Conservation (phyloP, 345 rosid genomes). For the Melastoma malabathricum region DNA sequence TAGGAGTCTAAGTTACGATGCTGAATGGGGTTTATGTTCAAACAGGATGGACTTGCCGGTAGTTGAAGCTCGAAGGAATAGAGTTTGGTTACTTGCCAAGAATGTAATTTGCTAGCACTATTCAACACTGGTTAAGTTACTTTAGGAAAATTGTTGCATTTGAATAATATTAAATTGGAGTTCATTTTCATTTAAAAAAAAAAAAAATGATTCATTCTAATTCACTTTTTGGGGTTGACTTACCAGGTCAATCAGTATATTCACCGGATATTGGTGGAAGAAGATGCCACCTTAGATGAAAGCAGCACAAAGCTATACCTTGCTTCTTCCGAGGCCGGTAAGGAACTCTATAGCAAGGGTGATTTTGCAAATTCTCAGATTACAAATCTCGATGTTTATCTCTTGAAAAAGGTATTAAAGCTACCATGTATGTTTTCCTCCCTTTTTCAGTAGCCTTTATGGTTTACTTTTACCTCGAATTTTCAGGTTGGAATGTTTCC, state of each 20-base stretch:
- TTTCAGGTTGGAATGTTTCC: conserved; percentile 80
- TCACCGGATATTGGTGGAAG: conserved; percentile 70
- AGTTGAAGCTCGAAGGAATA: conserved; percentile 75
- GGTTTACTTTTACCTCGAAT: conserved; percentile 2
- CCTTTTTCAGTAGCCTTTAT: conserved; percentile 1
- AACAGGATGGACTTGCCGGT: conserved; percentile 85
- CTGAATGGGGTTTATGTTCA: conserved; percentile 6
- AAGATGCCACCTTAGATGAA: conserved; percentile 38
- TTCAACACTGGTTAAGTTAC: conserved; percentile 10
- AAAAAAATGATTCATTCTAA: not conserved
- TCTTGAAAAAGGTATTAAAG: conserved; percentile 39
- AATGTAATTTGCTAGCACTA: conserved; percentile 49
- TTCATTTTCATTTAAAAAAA: too few species aligned
- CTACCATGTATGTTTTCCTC: not conserved
- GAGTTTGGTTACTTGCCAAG: conserved; percentile 78
- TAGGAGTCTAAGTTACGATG: not conserved
- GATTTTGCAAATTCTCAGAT: conserved; percentile 64
- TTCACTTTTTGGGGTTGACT: not conserved
- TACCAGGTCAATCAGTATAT: conserved; percentile 72
- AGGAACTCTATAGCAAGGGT: conserved; percentile 56
- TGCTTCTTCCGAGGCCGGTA: conserved; percentile 61
- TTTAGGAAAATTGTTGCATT: too few species aligned
- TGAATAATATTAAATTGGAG: too few species aligned
- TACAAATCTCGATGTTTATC: conserved; percentile 36
- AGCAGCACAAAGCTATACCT: conserved; percentile 32